phyloP scores from a whole-genome alignment of 257 asterid genomes.

The Knoxia roxburghii region DNA sequence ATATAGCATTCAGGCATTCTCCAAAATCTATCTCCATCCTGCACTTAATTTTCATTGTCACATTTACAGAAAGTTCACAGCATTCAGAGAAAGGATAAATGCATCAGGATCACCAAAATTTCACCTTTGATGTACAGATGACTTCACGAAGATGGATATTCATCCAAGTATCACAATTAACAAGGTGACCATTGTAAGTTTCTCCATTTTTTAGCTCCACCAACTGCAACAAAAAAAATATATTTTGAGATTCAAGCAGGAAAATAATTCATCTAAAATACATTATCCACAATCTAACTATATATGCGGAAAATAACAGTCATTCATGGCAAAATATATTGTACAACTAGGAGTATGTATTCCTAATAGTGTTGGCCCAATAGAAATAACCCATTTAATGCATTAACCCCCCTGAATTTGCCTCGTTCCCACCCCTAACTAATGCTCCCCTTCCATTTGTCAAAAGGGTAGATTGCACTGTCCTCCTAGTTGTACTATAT shows the following conservation, averaged over 20 bases:
- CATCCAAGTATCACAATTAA: slow-evolving; percentile 98
- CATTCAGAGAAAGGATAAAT: neutral
- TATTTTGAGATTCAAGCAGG: neutral
- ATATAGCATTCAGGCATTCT: slow-evolving; percentile 94
- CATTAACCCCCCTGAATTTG: too few relatives aligned
- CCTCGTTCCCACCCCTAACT: too few relatives aligned
- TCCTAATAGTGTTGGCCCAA: too few relatives aligned
- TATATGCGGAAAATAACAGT: neutral
- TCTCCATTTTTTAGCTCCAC: slow-evolving; percentile 97
- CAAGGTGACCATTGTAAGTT: slow-evolving; percentile 94
- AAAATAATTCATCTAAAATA: neutral
- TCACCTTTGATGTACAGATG: slow-evolving; percentile 93
- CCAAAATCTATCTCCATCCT: slow-evolving; percentile 99
- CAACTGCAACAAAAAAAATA: slow-evolving; percentile 38
- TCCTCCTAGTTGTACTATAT: too few relatives aligned
- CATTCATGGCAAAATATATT: too few relatives aligned
- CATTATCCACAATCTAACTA: neutral
- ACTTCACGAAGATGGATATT: slow-evolving; percentile 99
- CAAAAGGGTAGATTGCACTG: too few relatives aligned
- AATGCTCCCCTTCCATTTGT: too few relatives aligned
- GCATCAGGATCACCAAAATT: neutral
- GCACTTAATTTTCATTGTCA: slow-evolving; percentile 15
- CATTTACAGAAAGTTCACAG: neutral
- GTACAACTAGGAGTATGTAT: too few relatives aligned
- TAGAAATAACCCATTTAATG: too few relatives aligned